Base-by-base conservation (phyloP, 352 stramenopile species). In the Phytophthora quininea region DNA sequence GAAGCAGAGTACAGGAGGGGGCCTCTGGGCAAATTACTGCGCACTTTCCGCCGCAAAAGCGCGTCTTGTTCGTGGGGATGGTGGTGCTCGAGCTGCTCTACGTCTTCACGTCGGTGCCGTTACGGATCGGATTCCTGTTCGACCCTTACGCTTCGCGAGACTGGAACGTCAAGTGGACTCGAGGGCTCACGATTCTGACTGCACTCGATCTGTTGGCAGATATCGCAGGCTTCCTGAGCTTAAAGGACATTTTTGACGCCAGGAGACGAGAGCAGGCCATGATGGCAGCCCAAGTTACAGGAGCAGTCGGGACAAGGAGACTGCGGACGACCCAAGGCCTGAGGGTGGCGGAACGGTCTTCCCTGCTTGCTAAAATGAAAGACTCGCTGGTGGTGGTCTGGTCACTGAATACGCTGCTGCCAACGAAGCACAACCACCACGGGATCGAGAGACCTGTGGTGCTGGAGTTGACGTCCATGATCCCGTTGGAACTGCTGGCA, bases 61-160 rank as follows among this genome's bases (percentile, higher is more conserved):
- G 72, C 10, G 48, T 38, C 4, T 47, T 76, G 38, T 79, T 79
- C 45, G 38, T 76, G 12, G 53, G 64, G 31, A 58, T 79, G 55
- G 50, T 76, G 12, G 50, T 76, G 8, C 42, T 54, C 19, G 72
- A 79, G 54, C 62, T 82, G 52, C 35, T 84, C 24, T 93, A 93
- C 70, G 60, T 84, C 19, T 70, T 88, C 37, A 15, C 83, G 27
- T 91, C 74, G 12, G 58, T 93, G 4, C 84, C 83, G 14, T 69
- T 92, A 7, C 84, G 84, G 0, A 73, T 95, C 43, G 86, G 84
- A 29, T 89, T 95, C 54, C 67, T 88, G 54, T 92, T 85, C 47
- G 81, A 91, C 59, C 81, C 81, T 3, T 83, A 85, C 43, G 37
- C 65, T 1, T 32, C 24, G 0, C 29, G 33, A 5, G 53, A 55